Conservation (phyloP, 2,329 filamentous ascomycete genomes). For the Aspergillus sclerotialis region DNA sequence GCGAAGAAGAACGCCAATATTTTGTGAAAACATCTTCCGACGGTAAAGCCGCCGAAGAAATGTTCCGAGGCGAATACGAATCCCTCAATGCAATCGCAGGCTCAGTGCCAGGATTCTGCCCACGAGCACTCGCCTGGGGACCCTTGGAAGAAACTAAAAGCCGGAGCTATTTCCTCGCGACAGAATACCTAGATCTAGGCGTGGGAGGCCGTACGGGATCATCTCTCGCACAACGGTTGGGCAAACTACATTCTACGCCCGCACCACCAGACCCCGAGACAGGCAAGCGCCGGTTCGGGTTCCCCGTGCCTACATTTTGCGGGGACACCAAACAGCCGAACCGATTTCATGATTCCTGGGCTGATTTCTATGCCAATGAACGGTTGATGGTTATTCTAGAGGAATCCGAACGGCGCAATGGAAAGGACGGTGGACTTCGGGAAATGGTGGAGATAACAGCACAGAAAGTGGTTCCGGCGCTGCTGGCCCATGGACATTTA, state of each 20-base stretch:
- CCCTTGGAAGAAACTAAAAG: conserved; percentile 41
- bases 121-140: conserved; percentile 68
- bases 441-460: conserved; percentile 60
- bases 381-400: conserved; percentile 60
- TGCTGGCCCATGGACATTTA: conserved; percentile 65
- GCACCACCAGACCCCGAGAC: conserved; percentile 46
- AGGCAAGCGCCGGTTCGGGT: conserved; percentile 61
- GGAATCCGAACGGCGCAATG: conserved; percentile 54
- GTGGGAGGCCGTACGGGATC: conserved; percentile 44
- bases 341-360: conserved; percentile 64
- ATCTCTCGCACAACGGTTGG: conserved; percentile 65
- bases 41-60: conserved; percentile 27
- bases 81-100: conserved; percentile 76
- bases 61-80: conserved; percentile 63
- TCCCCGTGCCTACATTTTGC: conserved; percentile 78
- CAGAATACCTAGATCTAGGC: conserved; percentile 70
- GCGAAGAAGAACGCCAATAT: conserved; percentile 24
- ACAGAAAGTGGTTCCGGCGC: conserved; percentile 59
- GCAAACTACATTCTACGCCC: conserved; percentile 67
- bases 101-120: conserved; percentile 67
- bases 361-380: conserved; percentile 75
- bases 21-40: conserved; percentile 35
- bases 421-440: conserved; percentile 55
- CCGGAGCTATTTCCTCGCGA: conserved; percentile 51
- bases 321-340: conserved; percentile 81